Percentiles rank a stretch among this genome's conserved stretches.
Evolutionary conservation across 441 rosid species (phyloP).

Genomic region (Croton setiger): DNA sequence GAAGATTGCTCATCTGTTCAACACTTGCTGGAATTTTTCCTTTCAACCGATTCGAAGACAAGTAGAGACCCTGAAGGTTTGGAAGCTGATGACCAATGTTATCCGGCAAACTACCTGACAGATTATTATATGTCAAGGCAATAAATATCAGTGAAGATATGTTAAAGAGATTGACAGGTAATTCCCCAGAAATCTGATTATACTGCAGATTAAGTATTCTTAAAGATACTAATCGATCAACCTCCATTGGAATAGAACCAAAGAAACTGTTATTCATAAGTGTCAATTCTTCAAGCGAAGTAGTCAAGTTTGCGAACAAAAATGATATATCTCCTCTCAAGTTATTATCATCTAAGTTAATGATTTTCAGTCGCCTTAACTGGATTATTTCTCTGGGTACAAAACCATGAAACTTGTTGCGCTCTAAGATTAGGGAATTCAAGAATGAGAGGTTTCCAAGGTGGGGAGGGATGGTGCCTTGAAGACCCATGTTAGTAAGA

Average conservation of each 20-base stretch:
- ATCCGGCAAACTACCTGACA: conserved; percentile 12
- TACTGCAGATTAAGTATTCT: not conserved
- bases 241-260: not conserved
- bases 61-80: not conserved
- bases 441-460: conserved; percentile 23
- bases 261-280: not conserved
- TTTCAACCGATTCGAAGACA: not conserved
- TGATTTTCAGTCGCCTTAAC: not conserved
- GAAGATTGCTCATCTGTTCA: not conserved
- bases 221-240: not conserved
- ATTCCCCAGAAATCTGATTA: conserved; percentile 12
- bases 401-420: conserved; percentile 14
- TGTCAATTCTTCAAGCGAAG: conserved; percentile 6
- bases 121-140: conserved; percentile 4
- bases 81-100: not conserved
- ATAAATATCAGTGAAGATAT: not conserved
- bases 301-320: conserved; percentile 11
- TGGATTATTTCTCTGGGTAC: not conserved
- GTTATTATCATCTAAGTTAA: not conserved
- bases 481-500: conserved; percentile 16
- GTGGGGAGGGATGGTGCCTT: conserved; percentile 19
- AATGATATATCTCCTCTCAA: not conserved
- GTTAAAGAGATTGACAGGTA: conserved; percentile 15
- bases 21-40: conserved; percentile 18
- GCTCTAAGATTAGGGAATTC: not conserved